phyloP scores from a whole-genome alignment of 345 rosid species.

The Murraya paniculata region DNA sequence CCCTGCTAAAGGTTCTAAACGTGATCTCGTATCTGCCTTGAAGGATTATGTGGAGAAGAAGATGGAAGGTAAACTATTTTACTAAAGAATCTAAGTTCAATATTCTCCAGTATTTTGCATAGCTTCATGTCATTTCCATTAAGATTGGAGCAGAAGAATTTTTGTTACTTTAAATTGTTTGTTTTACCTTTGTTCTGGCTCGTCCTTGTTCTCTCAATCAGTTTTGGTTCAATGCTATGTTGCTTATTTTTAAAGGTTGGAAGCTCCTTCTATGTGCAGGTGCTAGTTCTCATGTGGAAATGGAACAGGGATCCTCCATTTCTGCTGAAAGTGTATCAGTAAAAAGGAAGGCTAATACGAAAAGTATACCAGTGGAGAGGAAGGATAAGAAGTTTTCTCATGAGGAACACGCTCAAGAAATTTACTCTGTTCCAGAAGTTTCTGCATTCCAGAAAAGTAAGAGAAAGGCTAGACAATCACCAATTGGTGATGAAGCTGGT shows the following conservation, averaged over 20 bases:
- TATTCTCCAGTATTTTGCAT: not conserved
- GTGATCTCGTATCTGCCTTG: conserved; percentile 68
- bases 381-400: conserved; percentile 14
- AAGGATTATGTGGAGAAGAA: conserved; percentile 45
- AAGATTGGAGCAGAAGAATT: not conserved
- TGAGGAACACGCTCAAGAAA: conserved; percentile 28
- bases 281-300: conserved; percentile 34
- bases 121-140: not conserved
- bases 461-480: conserved; percentile 40
- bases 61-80: conserved; percentile 41
- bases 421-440: conserved; percentile 33
- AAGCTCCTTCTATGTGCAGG: conserved; percentile 31
- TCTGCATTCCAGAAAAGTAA: conserved; percentile 26
- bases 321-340: conserved; percentile 24
- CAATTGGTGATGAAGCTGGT: conserved; percentile 12
- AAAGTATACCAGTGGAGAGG: conserved; percentile 24
- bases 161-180: not conserved
- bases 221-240: not conserved
- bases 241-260: conserved; percentile 9
- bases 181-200: not conserved
- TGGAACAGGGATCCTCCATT: conserved; percentile 25
- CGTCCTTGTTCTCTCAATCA: not conserved
- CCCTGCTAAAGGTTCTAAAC: conserved; percentile 72
- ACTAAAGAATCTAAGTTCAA: not conserved
- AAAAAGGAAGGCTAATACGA: conserved; percentile 25